Evolutionary conservation across 106 monocot genomes (phyloP).

Genomic region (Allium cepa): DNA sequence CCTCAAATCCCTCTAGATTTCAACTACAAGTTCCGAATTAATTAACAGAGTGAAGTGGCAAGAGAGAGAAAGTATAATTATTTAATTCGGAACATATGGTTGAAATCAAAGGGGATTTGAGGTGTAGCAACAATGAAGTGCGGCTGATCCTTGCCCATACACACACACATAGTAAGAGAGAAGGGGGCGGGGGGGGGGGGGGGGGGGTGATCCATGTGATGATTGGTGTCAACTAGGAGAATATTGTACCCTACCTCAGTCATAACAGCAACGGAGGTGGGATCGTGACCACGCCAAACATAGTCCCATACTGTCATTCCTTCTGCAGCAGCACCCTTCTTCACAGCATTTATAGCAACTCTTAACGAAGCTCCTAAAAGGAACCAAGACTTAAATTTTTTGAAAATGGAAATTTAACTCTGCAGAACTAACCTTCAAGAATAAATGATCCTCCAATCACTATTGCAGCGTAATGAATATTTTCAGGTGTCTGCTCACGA

Average conservation of each 20-base stretch:
- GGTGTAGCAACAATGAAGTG: too few species aligned
- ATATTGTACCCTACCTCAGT: conserved; percentile 48
- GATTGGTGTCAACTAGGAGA: too few species aligned
- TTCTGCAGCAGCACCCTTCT: conserved; percentile 96
- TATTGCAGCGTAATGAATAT: conserved; percentile 95
- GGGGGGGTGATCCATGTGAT: too few species aligned
- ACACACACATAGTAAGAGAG: too few species aligned
- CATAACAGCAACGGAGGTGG: conserved; percentile 99
- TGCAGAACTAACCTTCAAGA: conserved; percentile 68
- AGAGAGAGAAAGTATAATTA: too few species aligned
- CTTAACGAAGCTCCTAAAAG: conserved; percentile 77
- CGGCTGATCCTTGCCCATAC: too few species aligned
- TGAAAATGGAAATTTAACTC: background rate
- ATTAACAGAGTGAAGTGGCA: too few species aligned
- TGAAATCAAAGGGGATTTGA: too few species aligned
- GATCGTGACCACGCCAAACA: conserved; percentile 98
- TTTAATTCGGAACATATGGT: too few species aligned
- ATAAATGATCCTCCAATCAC: conserved; percentile 98
- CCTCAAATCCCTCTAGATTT: too few species aligned
- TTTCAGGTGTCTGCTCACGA: conserved; percentile 74
- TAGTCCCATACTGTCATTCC: conserved; percentile 87
- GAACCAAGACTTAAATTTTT: background rate
- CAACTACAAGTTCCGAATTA: too few species aligned
- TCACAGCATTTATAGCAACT: conserved; percentile 98
- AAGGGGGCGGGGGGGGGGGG: too few species aligned